Evolutionary conservation across 768 basidiomycete species (phyloP).

Genomic region (Clavulina sp.): DNA sequence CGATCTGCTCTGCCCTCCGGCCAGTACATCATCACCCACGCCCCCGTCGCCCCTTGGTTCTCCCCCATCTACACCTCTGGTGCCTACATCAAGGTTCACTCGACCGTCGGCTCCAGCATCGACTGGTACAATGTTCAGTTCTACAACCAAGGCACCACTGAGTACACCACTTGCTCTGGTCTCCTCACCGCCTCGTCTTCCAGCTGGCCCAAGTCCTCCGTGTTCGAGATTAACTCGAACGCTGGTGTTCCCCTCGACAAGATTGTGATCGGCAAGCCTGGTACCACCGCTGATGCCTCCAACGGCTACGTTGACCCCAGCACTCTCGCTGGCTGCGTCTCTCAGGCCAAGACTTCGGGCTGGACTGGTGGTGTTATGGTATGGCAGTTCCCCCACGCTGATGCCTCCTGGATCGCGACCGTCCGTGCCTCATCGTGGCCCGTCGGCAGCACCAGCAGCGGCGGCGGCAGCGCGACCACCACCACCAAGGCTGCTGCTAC

Average conservation of each 20-base stretch:
- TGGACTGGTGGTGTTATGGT: slow-evolving; percentile 23
- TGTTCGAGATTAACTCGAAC: slow-evolving; percentile 19
- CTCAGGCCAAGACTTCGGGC: slow-evolving; percentile 18
- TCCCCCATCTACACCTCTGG: slow-evolving; percentile 1
- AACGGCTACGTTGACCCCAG: slow-evolving; percentile 21
- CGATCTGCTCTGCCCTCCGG: slow-evolving; percentile 5
- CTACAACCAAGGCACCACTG: slow-evolving; percentile 6
- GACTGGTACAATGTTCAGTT: slow-evolving; percentile 10
- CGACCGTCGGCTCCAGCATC: slow-evolving; percentile 5
- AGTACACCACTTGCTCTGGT: background rate
- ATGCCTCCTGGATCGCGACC: background rate
- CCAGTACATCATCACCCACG: slow-evolving; percentile 9
- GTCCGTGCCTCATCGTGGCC: background rate
- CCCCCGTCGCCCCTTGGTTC: slow-evolving; percentile 11
- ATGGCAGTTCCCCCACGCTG: slow-evolving; percentile 5
- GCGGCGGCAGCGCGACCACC: background rate
- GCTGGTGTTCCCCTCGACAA: no score
- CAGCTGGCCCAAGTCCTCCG: slow-evolving; percentile 18
- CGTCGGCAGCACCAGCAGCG: background rate
- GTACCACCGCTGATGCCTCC: slow-evolving; percentile 11
- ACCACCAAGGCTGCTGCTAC: background rate
- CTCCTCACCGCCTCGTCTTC: slow-evolving; percentile 15
- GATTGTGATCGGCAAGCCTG: no score
- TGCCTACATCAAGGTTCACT: slow-evolving; percentile 6
- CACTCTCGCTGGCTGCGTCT: slow-evolving; percentile 17